Evolutionary conservation across 2,329 filamentous ascomycete species (phyloP), one percentile per base, ranked within the genome.

Genomic region (Trichoderma sp.): DNA sequence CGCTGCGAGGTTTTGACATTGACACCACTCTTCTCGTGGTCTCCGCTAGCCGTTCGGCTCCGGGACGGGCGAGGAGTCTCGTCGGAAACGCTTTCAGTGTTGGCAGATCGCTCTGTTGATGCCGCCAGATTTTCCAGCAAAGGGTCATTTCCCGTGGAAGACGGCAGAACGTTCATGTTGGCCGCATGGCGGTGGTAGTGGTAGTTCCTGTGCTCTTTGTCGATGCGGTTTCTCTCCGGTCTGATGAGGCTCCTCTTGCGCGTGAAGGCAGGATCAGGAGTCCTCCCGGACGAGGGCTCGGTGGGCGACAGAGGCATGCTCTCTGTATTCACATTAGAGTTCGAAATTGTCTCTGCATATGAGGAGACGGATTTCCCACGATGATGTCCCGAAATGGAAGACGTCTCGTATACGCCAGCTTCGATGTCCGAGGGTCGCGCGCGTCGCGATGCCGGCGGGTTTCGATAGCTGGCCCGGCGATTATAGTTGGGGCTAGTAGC

Each of bases 141-240:
- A 3, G 94, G 93, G 75, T 98, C 94, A 74, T 97, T 92, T 70
- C 96, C 96, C 0, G 96, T 98, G 7, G 93, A 91, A 0, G 96
- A 98, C 0, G 96, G 96, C 72, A 93, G 85, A 5, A 94, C 91
- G 67, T 90, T 86, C 94, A 99, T 97, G 72, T 95, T 92, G 75
- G 94, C 92, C 11, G 96, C 94, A 87, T 97, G 94, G 78, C 97
- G 92, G 73, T 93, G 90, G 80, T 99, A 99, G 81, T 97, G 88
- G 77, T 97, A 99, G 79, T 98, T 96, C 16, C 94, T 94, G 78
- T 98, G 94, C 74, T 94, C 91, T 72, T 86, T 89, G 74, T 94
- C 91, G 73, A 97, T 93, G 74, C 91, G 89, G 75, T 91, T 91
- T 73, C 96, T 89, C 81, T 99, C 96, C 0, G 96, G 96, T 71